Evolutionary conservation across 768 basidiomycete genomes (phyloP), one percentile per base, ranked within the genome.

Genomic region (Amanita jacksonii): DNA sequence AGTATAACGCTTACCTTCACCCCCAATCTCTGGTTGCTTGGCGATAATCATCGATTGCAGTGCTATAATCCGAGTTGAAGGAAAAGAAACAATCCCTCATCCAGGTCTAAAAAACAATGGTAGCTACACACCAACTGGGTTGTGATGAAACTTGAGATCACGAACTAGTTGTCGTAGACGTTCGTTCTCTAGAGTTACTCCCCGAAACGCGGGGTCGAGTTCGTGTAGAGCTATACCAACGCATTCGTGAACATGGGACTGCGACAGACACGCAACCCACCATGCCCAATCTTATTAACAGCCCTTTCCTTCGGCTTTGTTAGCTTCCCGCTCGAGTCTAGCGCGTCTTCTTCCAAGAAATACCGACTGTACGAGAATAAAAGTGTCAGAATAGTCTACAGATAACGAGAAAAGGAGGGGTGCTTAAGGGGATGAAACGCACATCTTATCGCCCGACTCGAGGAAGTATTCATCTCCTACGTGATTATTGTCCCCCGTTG

Each of bases 211-310:
- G 6, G 85, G 82, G 53, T 98, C 93, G 4, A 90, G 69, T 47
- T 85, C 76, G 52, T 96, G 93, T 7, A 99, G 64, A 2, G 76
- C 92, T 90, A 46, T 38, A n/a, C 33, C 12, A 38, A 24, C 16
- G 12, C 18, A 24, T 39, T 43, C 15, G 41, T 20, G 13, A 36
- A 22, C 8, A 49, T 9, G 31, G 36, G 33, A 12, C 25, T 45
- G 7, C 39, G 31, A 31, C 13, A 16, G 39, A 18, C 31, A 16
- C 37, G 31, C 13, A 22, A 9, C 18, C 65, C 52, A 86, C 88
- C 89, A 57, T 91, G 88, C 1, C 89, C 85, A 49, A 93, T 91
- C 74, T 99, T 99, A 64, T 99, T 99, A 20, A 98, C 85, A 1
- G 89, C 79, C 54, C 74, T 77, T 36, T 79, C 67, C 59, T 87